Evolutionary conservation across 768 basidiomycete genomes (phyloP).

Genomic region (Leccinum olivaceopallidum): DNA sequence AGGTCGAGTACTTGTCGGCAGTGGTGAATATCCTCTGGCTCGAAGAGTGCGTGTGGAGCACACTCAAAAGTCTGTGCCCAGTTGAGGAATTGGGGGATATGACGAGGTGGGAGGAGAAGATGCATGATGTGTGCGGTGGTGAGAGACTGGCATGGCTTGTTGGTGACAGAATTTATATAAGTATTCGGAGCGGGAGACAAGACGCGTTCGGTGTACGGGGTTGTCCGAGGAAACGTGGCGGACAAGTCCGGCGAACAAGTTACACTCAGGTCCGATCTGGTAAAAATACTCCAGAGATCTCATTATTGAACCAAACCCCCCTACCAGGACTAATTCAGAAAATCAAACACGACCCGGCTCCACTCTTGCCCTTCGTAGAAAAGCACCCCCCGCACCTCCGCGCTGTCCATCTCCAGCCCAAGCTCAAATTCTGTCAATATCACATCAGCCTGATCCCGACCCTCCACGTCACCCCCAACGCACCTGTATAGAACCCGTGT

Average conservation of each 20-base stretch:
- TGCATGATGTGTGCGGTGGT: slow-evolving; percentile 9
- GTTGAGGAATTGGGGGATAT: slow-evolving; percentile 56
- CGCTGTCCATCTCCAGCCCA: slow-evolving; percentile 81
- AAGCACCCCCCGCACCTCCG: slow-evolving; percentile 71
- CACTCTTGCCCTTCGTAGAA: slow-evolving; percentile 77
- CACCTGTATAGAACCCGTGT: slow-evolving; percentile 80
- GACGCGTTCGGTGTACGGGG: not conserved
- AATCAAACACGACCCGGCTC: slow-evolving; percentile 71
- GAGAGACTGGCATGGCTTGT: not conserved
- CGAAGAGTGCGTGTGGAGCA: slow-evolving; percentile 68
- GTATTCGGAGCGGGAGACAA: not conserved
- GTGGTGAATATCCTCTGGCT: slow-evolving; percentile 67
- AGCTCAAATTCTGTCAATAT: slow-evolving; percentile 70
- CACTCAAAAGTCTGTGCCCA: slow-evolving; percentile 86
- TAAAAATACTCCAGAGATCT: not conserved
- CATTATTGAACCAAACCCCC: not conserved
- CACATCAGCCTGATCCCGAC: not conserved
- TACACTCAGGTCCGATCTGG: not conserved
- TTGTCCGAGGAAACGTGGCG: slow-evolving; percentile 1
- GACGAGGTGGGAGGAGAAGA: slow-evolving; percentile 24
- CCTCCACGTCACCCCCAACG: not conserved
- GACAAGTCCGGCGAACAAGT: slow-evolving; percentile 1
- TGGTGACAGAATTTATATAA: not conserved
- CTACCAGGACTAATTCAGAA: slow-evolving; percentile 32
- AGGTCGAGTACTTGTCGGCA: slow-evolving; percentile 79